A percentile compares a stretch with the other conserved stretches of the same genome.
phyloP scores from a whole-genome alignment of 1,139 yeast genomes.

The Spathaspora sp. region DNA sequence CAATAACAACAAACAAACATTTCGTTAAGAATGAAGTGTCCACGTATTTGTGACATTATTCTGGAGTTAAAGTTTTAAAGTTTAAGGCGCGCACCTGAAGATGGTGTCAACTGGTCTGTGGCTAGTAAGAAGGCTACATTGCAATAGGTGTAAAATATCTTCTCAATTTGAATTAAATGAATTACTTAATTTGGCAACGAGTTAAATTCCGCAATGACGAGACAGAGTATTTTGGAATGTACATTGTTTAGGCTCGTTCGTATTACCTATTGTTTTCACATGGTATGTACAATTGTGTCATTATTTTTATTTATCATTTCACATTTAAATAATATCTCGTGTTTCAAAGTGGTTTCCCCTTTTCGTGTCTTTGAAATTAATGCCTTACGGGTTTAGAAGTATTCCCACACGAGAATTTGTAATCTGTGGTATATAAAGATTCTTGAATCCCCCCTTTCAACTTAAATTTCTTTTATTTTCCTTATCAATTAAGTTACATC shows the following conservation, averaged over 20 bases:
- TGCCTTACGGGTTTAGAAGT: too few relatives aligned
- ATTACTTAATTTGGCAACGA: too few relatives aligned
- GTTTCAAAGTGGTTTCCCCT: neutral
- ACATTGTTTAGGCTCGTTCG: neutral
- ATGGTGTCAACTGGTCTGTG: too few relatives aligned
- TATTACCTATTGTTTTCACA: neutral
- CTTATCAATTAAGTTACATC: neutral
- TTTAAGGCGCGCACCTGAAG: too few relatives aligned
- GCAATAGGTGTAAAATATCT: neutral
- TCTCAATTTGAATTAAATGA: neutral
- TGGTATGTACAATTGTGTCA: neutral
- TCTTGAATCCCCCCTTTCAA: neutral
- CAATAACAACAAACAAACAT: neutral
- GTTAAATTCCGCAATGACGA: too few relatives aligned
- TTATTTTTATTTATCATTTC: neutral
- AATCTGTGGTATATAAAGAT: neutral
- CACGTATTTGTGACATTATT: too few relatives aligned
- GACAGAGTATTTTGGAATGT: too few relatives aligned
- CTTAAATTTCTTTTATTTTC: slow-evolving; percentile 2
- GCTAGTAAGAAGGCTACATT: neutral
- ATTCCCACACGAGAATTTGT: neutral
- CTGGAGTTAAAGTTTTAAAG: too few relatives aligned
- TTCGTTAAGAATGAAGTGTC: neutral
- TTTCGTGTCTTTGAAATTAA: neutral
- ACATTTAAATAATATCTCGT: neutral